Evolutionary conservation across 768 basidiomycete genomes (phyloP), one percentile per base, ranked within the genome.

Genomic region (Coprinopsis marcescibilis): DNA sequence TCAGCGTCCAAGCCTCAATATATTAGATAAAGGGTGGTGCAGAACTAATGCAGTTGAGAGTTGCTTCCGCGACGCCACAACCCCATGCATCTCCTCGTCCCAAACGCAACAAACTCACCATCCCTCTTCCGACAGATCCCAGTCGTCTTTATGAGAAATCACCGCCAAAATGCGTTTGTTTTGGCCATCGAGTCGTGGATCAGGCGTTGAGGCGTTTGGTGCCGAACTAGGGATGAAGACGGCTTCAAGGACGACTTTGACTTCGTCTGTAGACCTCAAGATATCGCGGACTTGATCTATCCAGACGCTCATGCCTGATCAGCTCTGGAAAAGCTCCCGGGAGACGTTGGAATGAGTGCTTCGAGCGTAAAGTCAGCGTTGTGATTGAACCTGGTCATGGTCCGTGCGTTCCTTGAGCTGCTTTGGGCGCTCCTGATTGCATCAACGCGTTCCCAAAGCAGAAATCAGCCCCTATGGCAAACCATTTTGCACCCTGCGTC

Each of bases 61-160:
- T n/a, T n/a, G n/a, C n/a, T n/a, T n/a, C n/a, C n/a, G n/a, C n/a
- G n/a, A n/a, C n/a, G n/a, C n/a, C n/a, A n/a, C n/a, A n/a, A n/a
- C n/a, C n/a, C n/a, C n/a, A n/a, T n/a, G n/a, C n/a, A n/a, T n/a
- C n/a, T n/a, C n/a, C n/a, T n/a, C n/a, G n/a, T n/a, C n/a, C n/a
- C n/a, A n/a, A n/a, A n/a, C n/a, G n/a, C n/a, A n/a, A n/a, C n/a
- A 13, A 33, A 45, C 36, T 45, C 54, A 80, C 80, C 78, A 70
- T 51, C 75, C 81, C 57, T 80, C 70, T 51, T 81, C 79, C n/a
- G 62, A 62, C 15, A 65, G 60, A 41, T 64, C 62, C 54, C 62
- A 61, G 43, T 66, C 59, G 53, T 69, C 64, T 49, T 62, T 70
- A 51, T 80, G 81, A 1, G 70, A 64, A 17, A 83, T 62, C 13